phyloP scores from a whole-genome alignment of 2,329 filamentous ascomycete genomes.

The Leptographium lundbergii region DNA sequence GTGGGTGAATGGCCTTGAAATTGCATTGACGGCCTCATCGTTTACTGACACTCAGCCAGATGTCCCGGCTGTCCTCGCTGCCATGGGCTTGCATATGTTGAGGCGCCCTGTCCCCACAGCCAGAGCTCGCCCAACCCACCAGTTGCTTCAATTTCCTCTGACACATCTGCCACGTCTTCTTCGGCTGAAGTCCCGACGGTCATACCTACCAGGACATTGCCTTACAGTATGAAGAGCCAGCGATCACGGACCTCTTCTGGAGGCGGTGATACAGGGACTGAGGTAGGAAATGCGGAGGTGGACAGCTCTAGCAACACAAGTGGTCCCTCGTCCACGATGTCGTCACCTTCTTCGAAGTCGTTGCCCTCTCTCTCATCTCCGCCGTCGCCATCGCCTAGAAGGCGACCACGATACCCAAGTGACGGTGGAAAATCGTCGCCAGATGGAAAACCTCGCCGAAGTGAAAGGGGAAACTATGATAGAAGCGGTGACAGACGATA shows the following conservation, averaged over 20 bases:
- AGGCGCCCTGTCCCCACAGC: conserved; percentile 4
- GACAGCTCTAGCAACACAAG: background rate
- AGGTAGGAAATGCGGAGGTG: background rate
- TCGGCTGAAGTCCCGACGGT: background rate
- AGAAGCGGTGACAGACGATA: background rate
- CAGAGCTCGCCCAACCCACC: background rate
- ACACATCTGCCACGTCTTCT: background rate
- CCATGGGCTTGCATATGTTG: conserved; percentile 7
- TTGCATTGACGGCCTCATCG: background rate
- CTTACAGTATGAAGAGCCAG: background rate
- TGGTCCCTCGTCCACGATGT: background rate
- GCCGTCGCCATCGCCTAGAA: background rate
- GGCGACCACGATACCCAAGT: background rate
- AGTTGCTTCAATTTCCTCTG: background rate
- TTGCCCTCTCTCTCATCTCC: background rate
- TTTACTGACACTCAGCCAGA: background rate
- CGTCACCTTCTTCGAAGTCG: conserved; percentile 1
- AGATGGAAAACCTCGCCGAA: background rate
- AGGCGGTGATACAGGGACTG: background rate
- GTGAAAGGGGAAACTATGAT: background rate
- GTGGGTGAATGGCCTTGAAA: conserved; percentile 1
- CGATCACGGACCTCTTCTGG: background rate
- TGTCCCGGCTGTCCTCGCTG: conserved; percentile 8
- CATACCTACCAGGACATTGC: background rate
- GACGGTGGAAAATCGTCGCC: background rate